These are phyloP conservation scores for Adansonia madagascariensis DNA, from an alignment of 441 rosid species.

Conservation along the genomic window DNA sequence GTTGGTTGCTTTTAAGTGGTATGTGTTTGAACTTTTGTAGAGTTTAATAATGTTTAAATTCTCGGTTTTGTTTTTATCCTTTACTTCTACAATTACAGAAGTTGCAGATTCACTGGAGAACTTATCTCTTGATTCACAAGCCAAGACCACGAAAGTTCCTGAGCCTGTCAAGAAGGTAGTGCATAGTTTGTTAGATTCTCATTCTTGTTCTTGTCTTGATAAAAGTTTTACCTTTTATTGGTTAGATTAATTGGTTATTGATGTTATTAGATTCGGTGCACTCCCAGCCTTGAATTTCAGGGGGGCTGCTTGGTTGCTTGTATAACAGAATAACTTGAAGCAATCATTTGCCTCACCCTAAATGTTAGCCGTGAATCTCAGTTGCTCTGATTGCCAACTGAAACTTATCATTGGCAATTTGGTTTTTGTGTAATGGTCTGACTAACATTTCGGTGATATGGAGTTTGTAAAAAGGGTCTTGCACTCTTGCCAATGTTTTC, in stretches of 20 bases:
- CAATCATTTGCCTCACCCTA: too few relatives aligned
- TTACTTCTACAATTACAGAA: constrained; percentile 45
- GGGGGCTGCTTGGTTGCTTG: constrained; percentile 1
- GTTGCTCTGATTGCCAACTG: neutral
- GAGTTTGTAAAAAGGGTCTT: neutral
- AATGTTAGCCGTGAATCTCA: neutral
- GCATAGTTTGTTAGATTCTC: neutral
- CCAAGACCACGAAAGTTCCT: constrained; percentile 37
- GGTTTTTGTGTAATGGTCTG: neutral
- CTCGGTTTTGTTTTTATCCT: constrained; percentile 4
- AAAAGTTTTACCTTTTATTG: neutral
- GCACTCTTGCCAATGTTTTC: too few relatives aligned
- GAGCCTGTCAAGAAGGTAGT: constrained; percentile 47
- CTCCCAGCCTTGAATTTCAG: neutral
- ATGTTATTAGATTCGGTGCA: constrained; percentile 3
- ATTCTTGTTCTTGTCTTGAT: neutral
- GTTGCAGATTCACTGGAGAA: constrained; percentile 58
- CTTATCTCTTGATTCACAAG: constrained; percentile 47
- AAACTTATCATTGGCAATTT: neutral
- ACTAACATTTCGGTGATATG: neutral
- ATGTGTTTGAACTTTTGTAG: neutral
- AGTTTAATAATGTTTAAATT: neutral
- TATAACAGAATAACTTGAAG: neutral
- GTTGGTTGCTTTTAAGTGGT: neutral
- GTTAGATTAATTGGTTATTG: constrained; percentile 8